Conservation (phyloP, 495 filamentous ascomycete species). For the Chaetomium cochliodes region DNA sequence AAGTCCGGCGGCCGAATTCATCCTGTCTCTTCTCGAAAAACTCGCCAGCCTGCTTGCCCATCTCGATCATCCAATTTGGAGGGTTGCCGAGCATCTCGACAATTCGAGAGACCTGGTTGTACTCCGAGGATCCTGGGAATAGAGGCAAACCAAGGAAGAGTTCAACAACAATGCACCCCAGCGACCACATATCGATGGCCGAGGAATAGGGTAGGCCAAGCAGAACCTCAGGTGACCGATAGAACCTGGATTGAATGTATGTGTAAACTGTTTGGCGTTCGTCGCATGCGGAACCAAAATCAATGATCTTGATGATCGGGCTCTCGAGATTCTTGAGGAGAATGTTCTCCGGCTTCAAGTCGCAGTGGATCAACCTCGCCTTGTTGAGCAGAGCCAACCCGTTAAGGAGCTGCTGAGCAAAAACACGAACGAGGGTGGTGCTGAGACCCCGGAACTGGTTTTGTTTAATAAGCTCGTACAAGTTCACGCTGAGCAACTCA, state of each 20-base stretch:
- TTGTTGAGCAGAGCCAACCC: conserved; percentile 93
- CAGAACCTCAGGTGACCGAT: conserved; percentile 93
- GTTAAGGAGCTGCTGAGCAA: conserved; percentile 94
- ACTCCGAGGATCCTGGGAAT: conserved; percentile 97
- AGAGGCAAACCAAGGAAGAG: conserved; percentile 92
- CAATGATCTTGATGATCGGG: conserved; percentile 99
- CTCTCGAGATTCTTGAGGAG: conserved; percentile 97
- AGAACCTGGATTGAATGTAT: conserved; percentile 98
- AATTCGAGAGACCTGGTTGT: conserved; percentile 96
- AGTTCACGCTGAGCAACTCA: conserved; percentile 93
- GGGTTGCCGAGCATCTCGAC: conserved; percentile 98
- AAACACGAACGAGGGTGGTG: conserved; percentile 95
- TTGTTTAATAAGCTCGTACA: conserved; percentile 99
- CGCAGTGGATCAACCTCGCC: conserved; percentile 95
- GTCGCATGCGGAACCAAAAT: conserved; percentile 98
- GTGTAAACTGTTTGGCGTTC: conserved; percentile 99
- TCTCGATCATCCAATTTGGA: conserved; percentile 98
- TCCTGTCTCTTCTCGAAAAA: conserved; percentile 93
- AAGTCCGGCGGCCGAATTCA: conserved; percentile 86
- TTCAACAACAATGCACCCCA: conserved; percentile 98
- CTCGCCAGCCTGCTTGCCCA: conserved; percentile 95
- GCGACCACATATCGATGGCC: conserved; percentile 99
- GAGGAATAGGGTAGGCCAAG: conserved; percentile 95
- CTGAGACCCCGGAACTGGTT: conserved; percentile 98
- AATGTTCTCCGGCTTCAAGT: conserved; percentile 98